Evolutionary conservation across 805 yeast genomes (phyloP), one percentile per base, ranked within the genome.

Genomic region (Pichia manshurica): DNA sequence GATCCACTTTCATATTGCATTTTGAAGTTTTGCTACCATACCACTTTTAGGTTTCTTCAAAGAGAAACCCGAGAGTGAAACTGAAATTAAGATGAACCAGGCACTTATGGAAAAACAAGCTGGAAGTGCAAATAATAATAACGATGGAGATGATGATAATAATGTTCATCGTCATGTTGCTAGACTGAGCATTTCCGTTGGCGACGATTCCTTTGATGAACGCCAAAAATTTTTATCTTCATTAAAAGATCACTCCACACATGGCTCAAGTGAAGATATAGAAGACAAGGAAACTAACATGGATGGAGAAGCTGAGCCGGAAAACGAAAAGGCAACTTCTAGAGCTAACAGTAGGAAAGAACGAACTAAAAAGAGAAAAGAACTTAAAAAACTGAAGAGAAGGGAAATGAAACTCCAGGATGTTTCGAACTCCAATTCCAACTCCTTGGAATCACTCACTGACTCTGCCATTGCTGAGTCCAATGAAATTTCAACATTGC

Each of bases 131-230:
- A 25, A 25, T 10, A 10, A 10, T 25, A 25, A 10, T 25, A 7
- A 25, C 10, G 29, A 25, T 25, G 29, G 29, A 7, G 29, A 25
- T 25, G 59, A 56, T 34, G 55, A 55, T 3, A 22, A 49, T 17
- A 49, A 44, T 25, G 44, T 60, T 45, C 57, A 58, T 45, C 50
- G 49, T 12, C 55, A 58, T 17, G 67, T 61, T 15, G 64, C 62
- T 2, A 47, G 66, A 32, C 44, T 66, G 40, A 63, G 67, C 47
- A 59, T 60, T 28, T 55, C 63, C 20, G 57, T 58, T 8, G 51
- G 47, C 7, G 55, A 52, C 37, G 39, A 50, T 2, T 41, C 53
- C 3, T 42, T 21, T 17, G 43, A 44, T 6, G 61, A 56, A 21
- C 49, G 56, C 35, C 44, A 46, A 7, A 54, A 47, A 16, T 56